A percentile compares a stretch with the other conserved stretches of the same genome.
Conservation (phyloP, 768 basidiomycete genomes). For the Pisolithus sp. region DNA sequence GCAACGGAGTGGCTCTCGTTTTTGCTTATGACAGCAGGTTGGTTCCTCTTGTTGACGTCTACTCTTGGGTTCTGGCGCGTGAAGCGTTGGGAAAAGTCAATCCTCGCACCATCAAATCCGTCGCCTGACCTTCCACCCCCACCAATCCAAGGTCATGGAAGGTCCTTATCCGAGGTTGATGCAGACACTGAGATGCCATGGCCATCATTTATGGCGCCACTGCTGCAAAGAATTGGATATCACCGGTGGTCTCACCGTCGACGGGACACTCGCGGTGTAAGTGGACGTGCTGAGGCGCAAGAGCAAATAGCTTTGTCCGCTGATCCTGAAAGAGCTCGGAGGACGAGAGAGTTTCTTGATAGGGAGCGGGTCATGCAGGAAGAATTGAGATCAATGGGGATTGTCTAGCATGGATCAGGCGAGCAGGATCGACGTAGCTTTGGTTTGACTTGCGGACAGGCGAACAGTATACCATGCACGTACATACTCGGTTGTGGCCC, state of each 20-base stretch:
- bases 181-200: constrained; percentile 16
- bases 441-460: too few species aligned
- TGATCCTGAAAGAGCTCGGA: not conserved
- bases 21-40: constrained; percentile 87
- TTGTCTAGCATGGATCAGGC: constrained; percentile 36
- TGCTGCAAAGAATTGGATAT: constrained; percentile 8
- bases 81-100: constrained; percentile 80
- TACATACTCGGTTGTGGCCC: too few species aligned
- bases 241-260: constrained; percentile 19
- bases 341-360: constrained; percentile 11
- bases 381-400: constrained; percentile 58
- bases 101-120: constrained; percentile 44
- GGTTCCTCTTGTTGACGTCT: constrained; percentile 88
- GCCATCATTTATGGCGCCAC: constrained; percentile 15
- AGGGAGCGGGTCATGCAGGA: constrained; percentile 53
- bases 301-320: constrained; percentile 23
- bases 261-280: constrained; percentile 19
- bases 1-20: constrained; percentile 95
- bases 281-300: constrained; percentile 17
- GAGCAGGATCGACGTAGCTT: not conserved
- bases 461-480: too few species aligned
- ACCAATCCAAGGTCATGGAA: constrained; percentile 17
- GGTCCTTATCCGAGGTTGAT: constrained; percentile 14
- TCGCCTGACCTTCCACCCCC: constrained; percentile 32
- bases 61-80: constrained; percentile 86